Base-by-base conservation (phyloP, 1,284 basidiomycete genomes). In the Papiliotrema terrestris region DNA sequence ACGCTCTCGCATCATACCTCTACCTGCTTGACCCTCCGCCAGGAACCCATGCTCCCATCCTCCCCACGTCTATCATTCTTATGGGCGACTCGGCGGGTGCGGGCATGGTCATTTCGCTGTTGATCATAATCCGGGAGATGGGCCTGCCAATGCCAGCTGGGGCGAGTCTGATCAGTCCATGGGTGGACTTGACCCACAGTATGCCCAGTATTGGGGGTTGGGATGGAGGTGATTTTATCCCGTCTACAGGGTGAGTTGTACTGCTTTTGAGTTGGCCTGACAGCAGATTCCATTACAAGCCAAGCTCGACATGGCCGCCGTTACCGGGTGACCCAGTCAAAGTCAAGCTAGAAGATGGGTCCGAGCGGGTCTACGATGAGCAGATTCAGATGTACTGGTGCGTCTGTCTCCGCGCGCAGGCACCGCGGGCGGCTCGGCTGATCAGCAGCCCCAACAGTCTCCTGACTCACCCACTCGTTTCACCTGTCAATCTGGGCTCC, bases 61-160 rank as follows among this genome's bases (percentile, higher is more conserved):
- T 87, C 37, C 91, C 95, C 0, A 81, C 81, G 0, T 84, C 86
- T 57, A 88, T 97, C 50, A 83, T 98, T 13, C 76, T 96, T 41
- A 86, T 86, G 9, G 95, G 95, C 1, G 92, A 95, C 73, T 94
- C 91, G 22, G 94, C 95, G 0, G 95, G 95, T 4, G 95, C 91
- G 1, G 93, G 92, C 0, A 80, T 97, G 45, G 83, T 85, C 1
- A 78, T 98, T 37, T 87, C 92, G 1, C 78, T 97, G 11, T 81
- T 98, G 3, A 88, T 94, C 66, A 80, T 95, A 14, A 84, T 98
- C 41, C 86, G 95, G 6, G 95, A 98, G 72, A 78, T 84, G 35
- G 85, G 83, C 0, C 78, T 95, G 29, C 93, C 92, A 1, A 72
- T 84, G 62, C 94, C 94, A 0, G 90, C 91, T 3, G 92, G 90